These are phyloP conservation scores for Cyamopsis tetragonoloba DNA, from an alignment of 306 rosid genomes.

Conservation along the genomic window DNA sequence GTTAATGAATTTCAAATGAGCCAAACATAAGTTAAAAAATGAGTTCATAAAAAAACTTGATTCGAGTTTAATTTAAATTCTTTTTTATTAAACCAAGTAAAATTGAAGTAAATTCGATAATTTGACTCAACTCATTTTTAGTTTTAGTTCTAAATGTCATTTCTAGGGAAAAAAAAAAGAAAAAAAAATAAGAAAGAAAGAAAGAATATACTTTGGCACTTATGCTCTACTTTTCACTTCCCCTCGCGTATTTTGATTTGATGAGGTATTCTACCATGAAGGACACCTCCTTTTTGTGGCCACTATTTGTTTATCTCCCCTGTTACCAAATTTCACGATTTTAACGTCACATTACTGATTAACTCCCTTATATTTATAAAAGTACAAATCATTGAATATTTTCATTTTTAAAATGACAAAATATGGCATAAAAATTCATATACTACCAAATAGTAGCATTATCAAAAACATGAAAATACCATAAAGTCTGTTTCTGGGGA, in stretches of 20 bases:
- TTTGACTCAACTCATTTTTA: no score
- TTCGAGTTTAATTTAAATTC: no score
- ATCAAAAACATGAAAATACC: background rate
- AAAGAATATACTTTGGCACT: slow-evolving; percentile 34
- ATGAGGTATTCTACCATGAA: background rate
- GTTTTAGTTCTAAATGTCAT: background rate
- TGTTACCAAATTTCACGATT: background rate
- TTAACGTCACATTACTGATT: background rate
- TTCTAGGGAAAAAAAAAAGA: background rate
- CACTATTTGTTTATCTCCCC: background rate
- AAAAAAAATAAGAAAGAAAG: background rate
- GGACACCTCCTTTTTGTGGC: background rate
- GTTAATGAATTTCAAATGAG: no score
- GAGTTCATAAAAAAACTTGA: no score
- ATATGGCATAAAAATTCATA: background rate
- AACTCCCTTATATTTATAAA: background rate
- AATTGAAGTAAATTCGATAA: no score
- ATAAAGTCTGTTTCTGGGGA: background rate
- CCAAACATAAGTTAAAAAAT: no score
- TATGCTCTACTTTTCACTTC: slow-evolving; percentile 15
- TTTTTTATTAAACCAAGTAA: no score
- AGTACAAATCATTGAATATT: background rate
- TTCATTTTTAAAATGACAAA: background rate
- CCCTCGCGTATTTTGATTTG: background rate
- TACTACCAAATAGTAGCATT: background rate